Evolutionary conservation across 2,329 filamentous ascomycete genomes (phyloP).

Genomic region (Lasiodiplodia hormozganensis): DNA sequence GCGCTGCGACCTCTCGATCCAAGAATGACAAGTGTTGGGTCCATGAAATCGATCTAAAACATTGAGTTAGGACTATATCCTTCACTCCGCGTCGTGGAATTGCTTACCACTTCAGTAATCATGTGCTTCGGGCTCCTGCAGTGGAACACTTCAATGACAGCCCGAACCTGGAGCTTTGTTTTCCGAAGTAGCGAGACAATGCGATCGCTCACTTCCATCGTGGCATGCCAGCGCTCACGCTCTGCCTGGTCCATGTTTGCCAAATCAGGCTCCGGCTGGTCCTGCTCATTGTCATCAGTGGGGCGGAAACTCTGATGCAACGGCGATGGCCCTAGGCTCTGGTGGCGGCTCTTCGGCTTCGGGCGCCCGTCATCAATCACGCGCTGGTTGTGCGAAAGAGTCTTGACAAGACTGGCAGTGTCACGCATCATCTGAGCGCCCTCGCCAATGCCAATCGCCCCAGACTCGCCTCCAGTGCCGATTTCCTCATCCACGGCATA

Average conservation of each 20-base stretch:
- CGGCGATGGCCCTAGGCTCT: constrained; percentile 40
- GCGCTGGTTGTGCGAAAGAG: constrained; percentile 57
- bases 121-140: constrained; percentile 98
- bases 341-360: constrained; percentile 36
- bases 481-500: constrained; percentile 91
- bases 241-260: constrained; percentile 63
- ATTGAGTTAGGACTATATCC: neutral
- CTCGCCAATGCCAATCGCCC: constrained; percentile 68
- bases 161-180: constrained; percentile 88
- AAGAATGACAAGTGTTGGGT: constrained; percentile 90
- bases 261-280: constrained; percentile 39
- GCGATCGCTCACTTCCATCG: constrained; percentile 83
- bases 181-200: constrained; percentile 87
- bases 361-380: constrained; percentile 37
- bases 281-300: constrained; percentile 34
- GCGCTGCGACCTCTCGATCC: constrained; percentile 91
- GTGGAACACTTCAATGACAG: constrained; percentile 95
- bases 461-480: constrained; percentile 55
- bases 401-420: constrained; percentile 74
- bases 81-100: neutral
- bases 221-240: constrained; percentile 78
- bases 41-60: constrained; percentile 79
- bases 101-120: constrained; percentile 82
- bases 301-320: constrained; percentile 44
- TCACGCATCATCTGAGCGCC: constrained; percentile 78